These are phyloP conservation scores for Saposhnikovia divaricata DNA, from an alignment of 129 eudicot genomes.

Conservation along the genomic window DNA sequence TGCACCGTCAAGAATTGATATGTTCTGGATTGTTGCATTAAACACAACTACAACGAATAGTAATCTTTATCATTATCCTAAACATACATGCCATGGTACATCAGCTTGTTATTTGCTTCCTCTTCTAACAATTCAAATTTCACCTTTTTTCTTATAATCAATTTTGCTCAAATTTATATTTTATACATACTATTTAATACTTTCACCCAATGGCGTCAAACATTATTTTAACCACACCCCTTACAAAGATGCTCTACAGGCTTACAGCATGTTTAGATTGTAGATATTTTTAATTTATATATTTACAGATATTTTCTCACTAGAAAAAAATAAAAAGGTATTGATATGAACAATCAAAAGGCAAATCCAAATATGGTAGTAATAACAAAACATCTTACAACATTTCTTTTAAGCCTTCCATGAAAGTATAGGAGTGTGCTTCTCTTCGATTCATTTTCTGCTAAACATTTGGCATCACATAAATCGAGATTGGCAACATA, in stretches of 20 bases:
- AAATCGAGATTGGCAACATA: constrained; percentile 87
- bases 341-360: not conserved
- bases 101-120: not conserved
- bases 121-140: not conserved
- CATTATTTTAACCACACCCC: not conserved
- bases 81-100: not conserved
- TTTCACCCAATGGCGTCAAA: not conserved
- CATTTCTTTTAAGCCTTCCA: constrained; percentile 97
- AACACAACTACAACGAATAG: not conserved
- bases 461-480: constrained; percentile 70
- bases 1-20: too few relatives aligned
- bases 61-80: not conserved
- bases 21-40: not conserved
- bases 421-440: constrained; percentile 74
- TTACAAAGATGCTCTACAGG: not conserved
- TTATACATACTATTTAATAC: not conserved
- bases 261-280: not conserved
- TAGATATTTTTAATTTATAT: not conserved
- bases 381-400: constrained; percentile 48
- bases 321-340: not conserved
- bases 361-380: constrained; percentile 3
- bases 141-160: not conserved
- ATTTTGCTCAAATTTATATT: not conserved
- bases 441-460: constrained; percentile 58
- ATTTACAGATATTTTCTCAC: not conserved